phyloP scores from a whole-genome alignment of 2,329 filamentous ascomycete genomes.

The Beauveria pseudobassiana region DNA sequence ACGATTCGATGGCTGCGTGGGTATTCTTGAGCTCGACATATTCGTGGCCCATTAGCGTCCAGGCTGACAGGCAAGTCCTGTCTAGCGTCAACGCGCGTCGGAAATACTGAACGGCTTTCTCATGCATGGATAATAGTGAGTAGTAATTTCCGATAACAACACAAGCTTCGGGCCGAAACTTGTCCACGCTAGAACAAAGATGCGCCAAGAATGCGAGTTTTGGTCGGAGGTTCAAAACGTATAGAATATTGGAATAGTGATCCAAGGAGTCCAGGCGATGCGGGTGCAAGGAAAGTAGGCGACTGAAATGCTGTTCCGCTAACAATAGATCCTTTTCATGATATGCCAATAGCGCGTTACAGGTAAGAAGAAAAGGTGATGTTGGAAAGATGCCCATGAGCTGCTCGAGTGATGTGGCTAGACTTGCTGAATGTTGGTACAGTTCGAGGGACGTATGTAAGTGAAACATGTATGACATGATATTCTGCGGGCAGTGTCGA shows the following conservation, averaged over 20 bases:
- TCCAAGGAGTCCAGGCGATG: slow-evolving; percentile 82
- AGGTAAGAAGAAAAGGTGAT: slow-evolving; percentile 84
- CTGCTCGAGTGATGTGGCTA: slow-evolving; percentile 68
- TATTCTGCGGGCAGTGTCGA: slow-evolving; percentile 72
- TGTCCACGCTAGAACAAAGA: slow-evolving; percentile 83
- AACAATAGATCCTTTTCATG: slow-evolving; percentile 76
- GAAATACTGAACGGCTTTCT: slow-evolving; percentile 98
- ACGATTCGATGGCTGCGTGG: slow-evolving; percentile 94
- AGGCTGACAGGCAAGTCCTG: slow-evolving; percentile 83
- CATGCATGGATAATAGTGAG: slow-evolving; percentile 85
- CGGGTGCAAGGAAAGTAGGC: slow-evolving; percentile 68
- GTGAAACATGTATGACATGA: slow-evolving; percentile 91
- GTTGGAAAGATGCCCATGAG: slow-evolving; percentile 78
- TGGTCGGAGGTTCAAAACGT: slow-evolving; percentile 80
- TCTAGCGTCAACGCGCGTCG: slow-evolving; percentile 85
- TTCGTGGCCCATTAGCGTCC: slow-evolving; percentile 98
- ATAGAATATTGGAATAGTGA: slow-evolving; percentile 95
- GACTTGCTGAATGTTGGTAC: slow-evolving; percentile 71
- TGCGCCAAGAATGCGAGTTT: slow-evolving; percentile 91
- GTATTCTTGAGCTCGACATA: slow-evolving; percentile 99
- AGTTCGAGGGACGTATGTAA: slow-evolving; percentile 86
- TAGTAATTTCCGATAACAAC: slow-evolving; percentile 98
- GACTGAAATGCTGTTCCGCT: slow-evolving; percentile 63
- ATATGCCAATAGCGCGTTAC: slow-evolving; percentile 80
- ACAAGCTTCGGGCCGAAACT: slow-evolving; percentile 93